phyloP scores from a whole-genome alignment of 2,329 filamentous ascomycete genomes.

The Trichoderma oligosporum region DNA sequence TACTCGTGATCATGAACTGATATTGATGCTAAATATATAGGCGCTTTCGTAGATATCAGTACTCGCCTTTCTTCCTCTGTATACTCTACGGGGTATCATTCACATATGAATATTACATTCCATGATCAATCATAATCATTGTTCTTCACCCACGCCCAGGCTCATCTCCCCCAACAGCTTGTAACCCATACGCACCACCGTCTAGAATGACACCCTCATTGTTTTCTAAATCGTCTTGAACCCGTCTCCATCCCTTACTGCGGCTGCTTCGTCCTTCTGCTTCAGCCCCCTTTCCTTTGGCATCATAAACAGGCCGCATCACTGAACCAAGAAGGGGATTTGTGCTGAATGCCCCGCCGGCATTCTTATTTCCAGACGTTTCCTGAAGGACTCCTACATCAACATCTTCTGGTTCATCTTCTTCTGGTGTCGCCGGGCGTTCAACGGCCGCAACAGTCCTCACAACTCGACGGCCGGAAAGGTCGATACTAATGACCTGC shows the following conservation, averaged over 20 bases:
- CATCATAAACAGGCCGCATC: slow-evolving; percentile 59
- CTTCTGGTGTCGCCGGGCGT: slow-evolving; percentile 52
- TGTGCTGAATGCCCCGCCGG: slow-evolving; percentile 60
- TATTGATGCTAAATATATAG: no score
- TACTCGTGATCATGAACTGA: no score
- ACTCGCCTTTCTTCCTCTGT: no score
- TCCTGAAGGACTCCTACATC: slow-evolving; percentile 32
- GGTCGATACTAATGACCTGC: slow-evolving; percentile 80
- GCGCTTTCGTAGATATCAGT: no score
- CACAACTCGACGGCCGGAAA: slow-evolving; percentile 73
- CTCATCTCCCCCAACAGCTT: slow-evolving; percentile 28
- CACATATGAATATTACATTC: background rate
- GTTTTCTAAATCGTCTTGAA: slow-evolving; percentile 57
- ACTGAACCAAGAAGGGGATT: slow-evolving; percentile 65
- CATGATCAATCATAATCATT: background rate
- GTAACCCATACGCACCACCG: slow-evolving; percentile 47
- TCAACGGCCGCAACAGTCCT: slow-evolving; percentile 64
- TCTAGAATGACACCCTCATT: slow-evolving; percentile 59
- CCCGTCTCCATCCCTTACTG: slow-evolving; percentile 52
- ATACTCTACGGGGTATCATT: no score
- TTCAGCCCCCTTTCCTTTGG: slow-evolving; percentile 48
- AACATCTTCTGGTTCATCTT: slow-evolving; percentile 36
- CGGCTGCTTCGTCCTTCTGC: slow-evolving; percentile 41
- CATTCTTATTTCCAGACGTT: slow-evolving; percentile 34
- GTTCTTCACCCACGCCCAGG: slow-evolving; percentile 36